phyloP scores from a whole-genome alignment of 805 yeast species.

The Wickerhamomyces ciferrii region DNA sequence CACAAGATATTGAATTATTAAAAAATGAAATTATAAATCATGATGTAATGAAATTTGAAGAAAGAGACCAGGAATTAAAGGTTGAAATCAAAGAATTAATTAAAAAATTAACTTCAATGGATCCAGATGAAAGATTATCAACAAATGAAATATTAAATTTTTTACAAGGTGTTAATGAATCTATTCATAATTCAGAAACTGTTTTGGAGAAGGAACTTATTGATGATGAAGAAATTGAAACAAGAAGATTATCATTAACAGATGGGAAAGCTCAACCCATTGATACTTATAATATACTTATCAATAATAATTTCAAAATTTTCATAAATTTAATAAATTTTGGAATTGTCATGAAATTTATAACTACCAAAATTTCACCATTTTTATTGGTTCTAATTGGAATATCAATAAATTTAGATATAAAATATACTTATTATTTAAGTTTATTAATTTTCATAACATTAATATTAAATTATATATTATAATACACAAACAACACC shows the following conservation, averaged over 20 bases:
- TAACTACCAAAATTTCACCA: not conserved
- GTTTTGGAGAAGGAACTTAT: not conserved
- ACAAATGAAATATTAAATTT: constrained; percentile 30
- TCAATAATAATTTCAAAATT: too few relatives aligned
- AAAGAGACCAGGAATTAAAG: not conserved
- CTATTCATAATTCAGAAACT: not conserved
- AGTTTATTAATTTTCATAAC: not conserved
- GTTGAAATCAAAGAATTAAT: constrained; percentile 18
- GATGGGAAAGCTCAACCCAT: not conserved
- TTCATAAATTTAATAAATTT: too few relatives aligned
- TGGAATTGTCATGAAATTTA: not conserved
- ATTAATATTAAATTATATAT: not conserved
- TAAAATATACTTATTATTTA: not conserved
- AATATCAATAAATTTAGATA: not conserved
- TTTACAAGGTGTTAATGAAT: constrained; percentile 17
- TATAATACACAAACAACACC: not conserved
- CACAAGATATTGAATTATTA: constrained; percentile 24
- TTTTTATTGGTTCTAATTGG: not conserved
- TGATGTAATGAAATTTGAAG: too few relatives aligned
- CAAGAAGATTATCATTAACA: not conserved
- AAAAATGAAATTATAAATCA: constrained; percentile 31
- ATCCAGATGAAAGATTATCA: constrained; percentile 34
- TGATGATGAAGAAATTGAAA: not conserved
- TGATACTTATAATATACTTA: too few relatives aligned
- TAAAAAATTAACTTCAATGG: constrained; percentile 29